Evolutionary conservation across 129 eudicot genomes (phyloP).

Genomic region (Rutidosis leptorrhynchoides): DNA sequence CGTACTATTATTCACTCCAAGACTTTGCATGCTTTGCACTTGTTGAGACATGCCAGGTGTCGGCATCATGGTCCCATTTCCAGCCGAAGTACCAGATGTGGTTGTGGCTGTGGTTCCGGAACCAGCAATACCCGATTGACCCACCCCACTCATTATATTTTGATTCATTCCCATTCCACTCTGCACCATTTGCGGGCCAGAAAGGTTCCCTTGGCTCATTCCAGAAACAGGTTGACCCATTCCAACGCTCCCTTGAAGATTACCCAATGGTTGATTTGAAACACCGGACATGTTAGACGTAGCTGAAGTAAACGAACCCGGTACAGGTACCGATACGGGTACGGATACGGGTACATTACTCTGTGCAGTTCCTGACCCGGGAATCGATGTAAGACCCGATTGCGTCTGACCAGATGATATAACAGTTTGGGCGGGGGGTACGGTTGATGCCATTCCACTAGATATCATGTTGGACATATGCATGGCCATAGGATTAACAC

Average conservation of each 20-base stretch:
- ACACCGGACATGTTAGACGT: constrained; percentile 56
- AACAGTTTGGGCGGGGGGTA: constrained; percentile 63
- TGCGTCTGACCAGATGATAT: constrained; percentile 78
- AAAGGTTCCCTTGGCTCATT: constrained; percentile 64
- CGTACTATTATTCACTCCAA: constrained; percentile 56
- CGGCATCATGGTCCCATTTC: constrained; percentile 77
- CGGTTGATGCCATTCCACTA: constrained; percentile 75
- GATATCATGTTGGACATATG: constrained; percentile 93
- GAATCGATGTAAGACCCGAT: constrained; percentile 54
- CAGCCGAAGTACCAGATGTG: constrained; percentile 52
- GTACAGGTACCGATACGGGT: constrained; percentile 32
- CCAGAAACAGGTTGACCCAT: constrained; percentile 70
- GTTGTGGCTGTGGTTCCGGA: constrained; percentile 47
- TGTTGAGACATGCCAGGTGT: constrained; percentile 46
- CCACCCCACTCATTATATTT: constrained; percentile 56
- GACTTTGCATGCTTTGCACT: constrained; percentile 71
- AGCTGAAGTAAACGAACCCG: constrained; percentile 57
- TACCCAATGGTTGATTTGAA: constrained; percentile 57
- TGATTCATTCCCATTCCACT: constrained; percentile 70
- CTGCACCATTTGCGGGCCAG: constrained; percentile 75
- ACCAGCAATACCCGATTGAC: constrained; percentile 49
- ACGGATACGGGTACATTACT: constrained; percentile 36
- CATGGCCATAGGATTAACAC: constrained; percentile 71
- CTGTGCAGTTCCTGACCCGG: constrained; percentile 48
- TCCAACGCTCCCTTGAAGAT: constrained; percentile 62